Conservation (phyloP, 495 filamentous ascomycete genomes). For the Trichocladium antarcticum region DNA sequence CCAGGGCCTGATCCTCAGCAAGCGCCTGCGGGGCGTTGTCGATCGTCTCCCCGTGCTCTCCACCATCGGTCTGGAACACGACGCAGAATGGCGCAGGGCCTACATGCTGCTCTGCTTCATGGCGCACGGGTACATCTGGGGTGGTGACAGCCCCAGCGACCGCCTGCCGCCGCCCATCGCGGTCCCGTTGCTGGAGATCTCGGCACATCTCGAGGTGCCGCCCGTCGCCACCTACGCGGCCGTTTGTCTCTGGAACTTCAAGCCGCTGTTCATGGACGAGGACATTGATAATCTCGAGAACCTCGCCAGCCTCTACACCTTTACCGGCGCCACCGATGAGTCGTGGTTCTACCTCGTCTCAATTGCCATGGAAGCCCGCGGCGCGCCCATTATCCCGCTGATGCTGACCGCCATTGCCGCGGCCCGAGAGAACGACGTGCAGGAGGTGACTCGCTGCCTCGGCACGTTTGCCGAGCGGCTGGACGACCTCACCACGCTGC, state of each 20-base stretch:
- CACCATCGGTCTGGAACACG: conserved; percentile 63
- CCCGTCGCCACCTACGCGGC: conserved; percentile 92
- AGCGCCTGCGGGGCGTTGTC: conserved; percentile 62
- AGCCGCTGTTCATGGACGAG: conserved; percentile 71
- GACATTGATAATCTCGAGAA: conserved; percentile 73
- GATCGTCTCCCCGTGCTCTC: conserved; percentile 72
- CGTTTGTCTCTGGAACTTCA: conserved; percentile 92
- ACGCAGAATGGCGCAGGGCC: conserved; percentile 85
- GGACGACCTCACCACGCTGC: conserved; percentile 63
- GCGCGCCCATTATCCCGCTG: conserved; percentile 73
- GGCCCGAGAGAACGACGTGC: conserved; percentile 57
- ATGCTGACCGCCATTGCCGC: conserved; percentile 83
- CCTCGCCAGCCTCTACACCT: conserved; percentile 71
- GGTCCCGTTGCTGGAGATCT: conserved; percentile 68
- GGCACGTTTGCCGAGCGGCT: conserved; percentile 71
- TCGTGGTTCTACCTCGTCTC: conserved; percentile 98
- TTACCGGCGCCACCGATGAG: conserved; percentile 93
- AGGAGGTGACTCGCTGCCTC: conserved; percentile 62
- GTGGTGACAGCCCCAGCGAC: conserved; percentile 71
- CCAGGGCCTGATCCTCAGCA: conserved; percentile 76
- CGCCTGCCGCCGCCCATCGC: conserved; percentile 75
- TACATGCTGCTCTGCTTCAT: conserved; percentile 73
- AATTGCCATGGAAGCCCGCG: conserved; percentile 88
- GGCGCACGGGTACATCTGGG: conserved; percentile 86
- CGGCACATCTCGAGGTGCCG: conserved; percentile 71